Evolutionary conservation across 1,284 basidiomycete species (phyloP).

Genomic region (Apiotrichum brassicae): DNA sequence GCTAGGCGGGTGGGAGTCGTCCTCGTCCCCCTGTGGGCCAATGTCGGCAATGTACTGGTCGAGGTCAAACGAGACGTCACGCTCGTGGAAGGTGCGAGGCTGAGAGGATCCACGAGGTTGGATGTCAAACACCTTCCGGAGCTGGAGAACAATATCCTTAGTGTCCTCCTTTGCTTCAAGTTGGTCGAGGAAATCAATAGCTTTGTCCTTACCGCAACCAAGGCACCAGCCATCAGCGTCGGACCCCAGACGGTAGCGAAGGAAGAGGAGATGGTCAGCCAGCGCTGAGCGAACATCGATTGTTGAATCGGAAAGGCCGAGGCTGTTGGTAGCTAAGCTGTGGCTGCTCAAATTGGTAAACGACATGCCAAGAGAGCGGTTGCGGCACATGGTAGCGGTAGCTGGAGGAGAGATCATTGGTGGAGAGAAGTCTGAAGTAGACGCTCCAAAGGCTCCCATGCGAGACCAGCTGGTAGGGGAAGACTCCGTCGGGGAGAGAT

Average conservation of each 20-base stretch:
- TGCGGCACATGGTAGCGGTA: not conserved
- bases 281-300: conserved; percentile 14
- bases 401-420: not conserved
- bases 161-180: conserved; percentile 10
- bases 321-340: not conserved
- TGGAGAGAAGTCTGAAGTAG: not conserved
- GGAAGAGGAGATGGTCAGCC: conserved; percentile 23
- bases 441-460: not conserved
- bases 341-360: not conserved
- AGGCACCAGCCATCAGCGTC: conserved; percentile 31
- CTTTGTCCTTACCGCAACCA: conserved; percentile 22
- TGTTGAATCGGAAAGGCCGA: conserved; percentile 2
- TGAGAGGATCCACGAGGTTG: not conserved
- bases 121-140: not conserved
- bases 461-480: not conserved
- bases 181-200: conserved; percentile 14
- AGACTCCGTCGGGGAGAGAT: conserved; percentile 2
- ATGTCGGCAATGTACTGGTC: conserved; percentile 34
- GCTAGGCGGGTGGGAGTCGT: not conserved
- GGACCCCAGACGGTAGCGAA: conserved; percentile 23
- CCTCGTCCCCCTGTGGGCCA: conserved; percentile 1
- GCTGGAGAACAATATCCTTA: conserved; percentile 8
- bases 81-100: conserved; percentile 7
- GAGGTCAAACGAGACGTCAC: conserved; percentile 29
- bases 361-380: not conserved